A percentile compares a stretch with the other conserved stretches of the same genome.
phyloP scores from a whole-genome alignment of 176 grass and related monocot species.

The Hyparrhenia diplandra region DNA sequence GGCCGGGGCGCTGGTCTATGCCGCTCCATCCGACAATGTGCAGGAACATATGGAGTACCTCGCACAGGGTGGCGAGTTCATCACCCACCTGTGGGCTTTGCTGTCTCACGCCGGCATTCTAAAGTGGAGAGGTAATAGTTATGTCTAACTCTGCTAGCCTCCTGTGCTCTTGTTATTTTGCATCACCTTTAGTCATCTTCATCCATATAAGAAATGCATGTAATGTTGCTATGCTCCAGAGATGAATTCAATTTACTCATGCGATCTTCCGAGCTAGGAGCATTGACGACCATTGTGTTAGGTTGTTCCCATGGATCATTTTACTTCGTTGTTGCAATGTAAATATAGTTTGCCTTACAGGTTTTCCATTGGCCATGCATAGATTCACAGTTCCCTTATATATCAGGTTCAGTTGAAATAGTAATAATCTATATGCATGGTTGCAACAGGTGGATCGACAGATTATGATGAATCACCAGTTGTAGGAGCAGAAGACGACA shows the following conservation, averaged over 20 bases:
- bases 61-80: neutral
- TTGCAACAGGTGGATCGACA: slow-evolving; percentile 2
- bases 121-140: neutral
- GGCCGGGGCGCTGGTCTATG: neutral
- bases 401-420: neutral
- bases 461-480: neutral
- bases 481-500: neutral
- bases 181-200: neutral
- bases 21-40: neutral
- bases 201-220: neutral
- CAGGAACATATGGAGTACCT: neutral
- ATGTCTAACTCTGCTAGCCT: neutral
- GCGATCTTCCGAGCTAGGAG: too few species aligned
- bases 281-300: neutral
- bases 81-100: neutral
- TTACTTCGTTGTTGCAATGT: neutral
- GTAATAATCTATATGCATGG: neutral
- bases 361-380: neutral
- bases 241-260: too few species aligned
- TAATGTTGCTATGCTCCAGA: too few species aligned
- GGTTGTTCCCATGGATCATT: neutral
- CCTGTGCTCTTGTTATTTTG: neutral
- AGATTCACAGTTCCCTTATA: neutral
- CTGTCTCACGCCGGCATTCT: neutral
- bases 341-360: neutral